Conservation (phyloP, 805 yeast species). For the Metschnikowia corniflorae region DNA sequence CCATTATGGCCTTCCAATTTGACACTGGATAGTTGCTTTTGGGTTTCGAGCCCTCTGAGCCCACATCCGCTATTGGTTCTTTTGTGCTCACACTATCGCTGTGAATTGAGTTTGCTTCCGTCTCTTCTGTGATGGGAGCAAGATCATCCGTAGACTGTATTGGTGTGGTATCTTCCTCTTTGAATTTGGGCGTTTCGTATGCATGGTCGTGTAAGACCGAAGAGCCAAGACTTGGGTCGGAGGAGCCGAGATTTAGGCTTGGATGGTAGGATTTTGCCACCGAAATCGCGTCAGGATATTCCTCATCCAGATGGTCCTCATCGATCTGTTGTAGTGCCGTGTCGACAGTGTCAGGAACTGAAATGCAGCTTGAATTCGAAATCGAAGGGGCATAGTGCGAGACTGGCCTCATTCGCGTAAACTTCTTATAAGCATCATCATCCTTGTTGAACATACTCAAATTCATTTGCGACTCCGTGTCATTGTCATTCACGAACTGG, state of each 20-base stretch:
- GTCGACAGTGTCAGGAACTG: constrained; percentile 41
- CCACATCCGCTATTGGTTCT: background rate
- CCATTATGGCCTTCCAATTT: constrained; percentile 41
- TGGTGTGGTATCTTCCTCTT: constrained; percentile 12
- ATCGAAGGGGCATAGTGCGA: constrained; percentile 18
- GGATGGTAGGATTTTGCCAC: constrained; percentile 8
- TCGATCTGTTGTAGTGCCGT: constrained; percentile 33
- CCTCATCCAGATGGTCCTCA: constrained; percentile 27
- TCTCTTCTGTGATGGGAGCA: constrained; percentile 3
- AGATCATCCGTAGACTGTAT: constrained; percentile 6
- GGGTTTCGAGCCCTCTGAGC: background rate
- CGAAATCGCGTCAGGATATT: constrained; percentile 11
- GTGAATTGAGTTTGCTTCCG: background rate
- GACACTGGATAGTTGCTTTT: constrained; percentile 28
- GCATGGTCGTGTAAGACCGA: constrained; percentile 14
- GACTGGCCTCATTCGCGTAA: constrained; percentile 27
- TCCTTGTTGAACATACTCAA: constrained; percentile 16
- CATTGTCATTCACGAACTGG: constrained; percentile 44
- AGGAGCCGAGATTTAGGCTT: constrained; percentile 1
- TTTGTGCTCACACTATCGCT: background rate
- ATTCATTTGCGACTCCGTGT: constrained; percentile 31
- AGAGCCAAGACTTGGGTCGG: constrained; percentile 8
- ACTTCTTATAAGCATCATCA: constrained; percentile 29
- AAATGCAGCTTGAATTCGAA: constrained; percentile 19
- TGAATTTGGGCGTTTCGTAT: constrained; percentile 12